These are phyloP conservation scores for Anaeramoeba flamelloides DNA, from an alignment of 78 protist species.

Conservation along the genomic window DNA sequence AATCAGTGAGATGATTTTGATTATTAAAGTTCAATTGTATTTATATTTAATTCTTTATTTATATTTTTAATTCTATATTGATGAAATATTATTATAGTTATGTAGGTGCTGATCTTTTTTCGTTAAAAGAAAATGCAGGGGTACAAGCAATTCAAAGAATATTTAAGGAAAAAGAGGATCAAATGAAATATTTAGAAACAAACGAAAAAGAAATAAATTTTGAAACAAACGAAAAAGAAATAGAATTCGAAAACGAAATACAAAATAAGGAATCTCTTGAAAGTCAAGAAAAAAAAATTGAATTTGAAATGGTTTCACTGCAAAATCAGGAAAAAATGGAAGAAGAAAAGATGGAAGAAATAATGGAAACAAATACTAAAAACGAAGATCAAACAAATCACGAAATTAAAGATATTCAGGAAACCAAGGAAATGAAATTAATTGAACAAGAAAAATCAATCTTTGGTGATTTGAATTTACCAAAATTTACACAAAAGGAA, in stretches of 20 bases:
- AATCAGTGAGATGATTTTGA: too few relatives aligned
- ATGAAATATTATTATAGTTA: too few relatives aligned
- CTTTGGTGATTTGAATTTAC: too few relatives aligned
- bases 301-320: neutral
- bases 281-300: neutral
- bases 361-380: too few relatives aligned
- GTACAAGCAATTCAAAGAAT: neutral
- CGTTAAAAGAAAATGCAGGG: neutral
- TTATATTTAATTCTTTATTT: too few relatives aligned
- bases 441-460: too few relatives aligned
- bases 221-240: neutral
- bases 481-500: neutral
- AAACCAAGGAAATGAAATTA: too few relatives aligned
- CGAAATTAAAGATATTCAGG: neutral
- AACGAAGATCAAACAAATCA: neutral
- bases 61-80: too few relatives aligned
- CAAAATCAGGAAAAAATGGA: too few relatives aligned
- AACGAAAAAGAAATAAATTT: too few relatives aligned
- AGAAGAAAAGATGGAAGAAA: neutral
- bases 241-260: neutral
- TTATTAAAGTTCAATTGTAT: too few relatives aligned
- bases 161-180: neutral
- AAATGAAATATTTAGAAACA: too few relatives aligned
- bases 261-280: neutral
- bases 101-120: neutral